Evolutionary conservation across 306 rosid genomes (phyloP).

Genomic region (Geum urbanum): DNA sequence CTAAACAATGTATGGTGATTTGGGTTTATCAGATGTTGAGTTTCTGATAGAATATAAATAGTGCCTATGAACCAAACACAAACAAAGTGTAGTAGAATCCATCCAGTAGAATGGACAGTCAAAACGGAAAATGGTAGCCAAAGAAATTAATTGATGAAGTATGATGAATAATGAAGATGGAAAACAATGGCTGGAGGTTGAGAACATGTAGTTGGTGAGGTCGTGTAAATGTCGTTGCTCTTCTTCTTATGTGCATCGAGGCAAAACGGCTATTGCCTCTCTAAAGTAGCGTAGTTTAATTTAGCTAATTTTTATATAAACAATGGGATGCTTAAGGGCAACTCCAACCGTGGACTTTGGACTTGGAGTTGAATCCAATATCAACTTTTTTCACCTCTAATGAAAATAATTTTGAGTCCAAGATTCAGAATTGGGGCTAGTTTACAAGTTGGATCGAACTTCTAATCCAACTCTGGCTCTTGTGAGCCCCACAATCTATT

Average conservation of each 20-base stretch:
- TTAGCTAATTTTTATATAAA: too few relatives aligned
- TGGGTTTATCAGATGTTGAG: background rate
- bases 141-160: background rate
- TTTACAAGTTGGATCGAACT: too few relatives aligned
- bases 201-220: background rate
- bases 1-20: background rate
- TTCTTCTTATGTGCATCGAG: background rate
- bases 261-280: too few relatives aligned
- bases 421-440: too few relatives aligned
- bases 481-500: too few relatives aligned
- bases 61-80: conserved; percentile 4
- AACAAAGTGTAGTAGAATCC: background rate
- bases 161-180: background rate
- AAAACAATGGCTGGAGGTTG: background rate
- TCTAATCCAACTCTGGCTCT: too few relatives aligned
- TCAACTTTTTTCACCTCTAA: too few relatives aligned
- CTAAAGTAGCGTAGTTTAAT: too few relatives aligned
- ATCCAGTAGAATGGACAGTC: conserved; percentile 1
- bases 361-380: too few relatives aligned
- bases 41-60: conserved; percentile 19
- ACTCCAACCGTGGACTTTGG: too few relatives aligned
- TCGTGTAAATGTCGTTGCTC: background rate
- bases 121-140: background rate
- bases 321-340: too few relatives aligned
- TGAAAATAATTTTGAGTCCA: too few relatives aligned